A percentile compares a stretch with the other conserved stretches of the same genome.
phyloP scores from a whole-genome alignment of 2,329 filamentous ascomycete species.

The Colletotrichum sublineola region DNA sequence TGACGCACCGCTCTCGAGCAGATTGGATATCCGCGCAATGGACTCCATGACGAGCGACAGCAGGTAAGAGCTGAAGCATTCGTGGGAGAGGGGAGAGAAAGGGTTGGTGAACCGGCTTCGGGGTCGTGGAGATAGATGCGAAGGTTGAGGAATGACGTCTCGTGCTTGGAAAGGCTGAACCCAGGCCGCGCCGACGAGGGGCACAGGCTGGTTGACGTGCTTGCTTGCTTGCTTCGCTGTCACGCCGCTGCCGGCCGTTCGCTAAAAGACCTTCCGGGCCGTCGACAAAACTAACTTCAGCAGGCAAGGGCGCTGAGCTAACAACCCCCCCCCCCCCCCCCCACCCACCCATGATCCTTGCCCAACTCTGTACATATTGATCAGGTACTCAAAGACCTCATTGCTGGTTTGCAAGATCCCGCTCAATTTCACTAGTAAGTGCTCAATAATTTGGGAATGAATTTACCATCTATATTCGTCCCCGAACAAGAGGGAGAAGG shows the following conservation, averaged over 20 bases:
- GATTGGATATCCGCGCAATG: conserved; percentile 90
- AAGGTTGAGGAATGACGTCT: conserved; percentile 43
- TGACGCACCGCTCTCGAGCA: conserved; percentile 89
- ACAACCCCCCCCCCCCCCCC: not conserved
- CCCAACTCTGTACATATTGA: not conserved
- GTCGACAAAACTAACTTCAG: not conserved
- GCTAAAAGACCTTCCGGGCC: conserved; percentile 7
- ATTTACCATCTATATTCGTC: too few species aligned
- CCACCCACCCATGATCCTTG: not conserved
- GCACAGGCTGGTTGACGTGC: conserved; percentile 11
- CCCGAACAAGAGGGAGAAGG: not conserved
- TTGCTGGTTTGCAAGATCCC: not conserved
- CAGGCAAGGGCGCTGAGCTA: not conserved
- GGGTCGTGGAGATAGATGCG: conserved; percentile 2
- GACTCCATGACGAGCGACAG: conserved; percentile 80
- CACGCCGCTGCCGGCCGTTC: not conserved
- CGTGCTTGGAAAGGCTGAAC: conserved; percentile 29
- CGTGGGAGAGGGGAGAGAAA: not conserved
- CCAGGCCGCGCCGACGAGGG: conserved; percentile 11
- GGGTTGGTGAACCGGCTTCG: not conserved
- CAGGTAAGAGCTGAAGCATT: conserved; percentile 8
- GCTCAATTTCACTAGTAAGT: not conserved
- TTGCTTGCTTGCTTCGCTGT: conserved; percentile 2
- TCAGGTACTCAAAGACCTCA: not conserved
- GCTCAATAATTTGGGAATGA: too few species aligned